A percentile compares a stretch with the other conserved stretches of the same genome.
Evolutionary conservation across 352 stramenopile genomes (phyloP).

Genomic region (Peronosclerospora sorghi): DNA sequence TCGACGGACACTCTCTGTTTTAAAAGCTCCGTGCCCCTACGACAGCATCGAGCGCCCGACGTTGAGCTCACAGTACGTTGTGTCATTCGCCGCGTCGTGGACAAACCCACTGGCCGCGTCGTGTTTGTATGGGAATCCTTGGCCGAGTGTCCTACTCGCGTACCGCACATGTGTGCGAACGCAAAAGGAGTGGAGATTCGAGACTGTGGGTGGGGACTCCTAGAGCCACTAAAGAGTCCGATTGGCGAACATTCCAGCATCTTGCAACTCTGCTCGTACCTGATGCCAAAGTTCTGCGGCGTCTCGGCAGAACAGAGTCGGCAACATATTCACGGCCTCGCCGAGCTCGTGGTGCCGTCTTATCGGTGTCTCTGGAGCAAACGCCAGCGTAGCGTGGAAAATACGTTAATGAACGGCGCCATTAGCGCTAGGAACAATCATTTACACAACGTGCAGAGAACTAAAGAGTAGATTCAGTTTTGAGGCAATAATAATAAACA

Average conservation of each 20-base stretch:
- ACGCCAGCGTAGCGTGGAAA: constrained; percentile 36
- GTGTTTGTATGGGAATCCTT: constrained; percentile 46
- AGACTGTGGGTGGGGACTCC: constrained; percentile 35
- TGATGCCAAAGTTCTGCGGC: constrained; percentile 25
- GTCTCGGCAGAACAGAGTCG: constrained; percentile 24
- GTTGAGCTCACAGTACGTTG: constrained; percentile 24
- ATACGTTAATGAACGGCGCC: constrained; percentile 35
- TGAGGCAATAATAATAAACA: constrained; percentile 5
- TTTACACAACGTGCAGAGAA: constrained; percentile 9
- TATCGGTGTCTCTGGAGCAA: constrained; percentile 37
- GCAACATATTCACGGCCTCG: constrained; percentile 35
- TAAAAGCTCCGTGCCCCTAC: constrained; percentile 28
- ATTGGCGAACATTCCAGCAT: constrained; percentile 30
- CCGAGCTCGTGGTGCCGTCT: constrained; percentile 29
- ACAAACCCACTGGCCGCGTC: constrained; percentile 21
- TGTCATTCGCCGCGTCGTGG: constrained; percentile 32
- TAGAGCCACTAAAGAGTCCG: constrained; percentile 22
- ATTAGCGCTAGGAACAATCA: constrained; percentile 19
- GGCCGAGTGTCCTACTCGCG: constrained; percentile 21
- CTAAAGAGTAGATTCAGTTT: constrained; percentile 23
- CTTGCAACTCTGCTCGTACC: constrained; percentile 44
- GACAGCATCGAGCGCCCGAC: constrained; percentile 23
- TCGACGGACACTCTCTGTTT: constrained; percentile 26
- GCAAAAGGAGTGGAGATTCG: constrained; percentile 32
- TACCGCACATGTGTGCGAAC: constrained; percentile 12